phyloP scores from a whole-genome alignment of 108 stramenopile genomes.

The Fragilariopsis cylindrus region DNA sequence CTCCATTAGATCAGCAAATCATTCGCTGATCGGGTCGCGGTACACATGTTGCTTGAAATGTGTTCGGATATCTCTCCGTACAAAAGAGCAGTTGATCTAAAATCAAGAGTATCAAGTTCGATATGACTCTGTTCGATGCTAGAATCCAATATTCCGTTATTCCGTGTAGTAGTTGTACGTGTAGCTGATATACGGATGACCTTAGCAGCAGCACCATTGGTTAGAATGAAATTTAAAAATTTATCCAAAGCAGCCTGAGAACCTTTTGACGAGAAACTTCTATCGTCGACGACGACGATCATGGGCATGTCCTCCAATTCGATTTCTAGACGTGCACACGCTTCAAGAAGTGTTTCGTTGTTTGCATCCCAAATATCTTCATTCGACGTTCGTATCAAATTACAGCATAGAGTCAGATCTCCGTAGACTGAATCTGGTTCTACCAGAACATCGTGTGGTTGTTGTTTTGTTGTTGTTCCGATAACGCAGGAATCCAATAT shows the following conservation, averaged over 20 bases:
- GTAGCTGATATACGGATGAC: constrained; percentile 13
- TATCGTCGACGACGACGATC: constrained; percentile 26
- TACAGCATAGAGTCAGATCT: constrained; percentile 24
- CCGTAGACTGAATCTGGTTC: constrained; percentile 31
- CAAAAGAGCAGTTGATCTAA: constrained; percentile 24
- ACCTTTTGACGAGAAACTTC: constrained; percentile 2
- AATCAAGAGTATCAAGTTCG: constrained; percentile 30
- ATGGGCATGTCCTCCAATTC: constrained; percentile 25
- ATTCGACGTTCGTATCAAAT: constrained; percentile 16
- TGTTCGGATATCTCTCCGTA: constrained; percentile 25
- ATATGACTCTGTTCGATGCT: background rate
- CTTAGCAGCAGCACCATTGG: constrained; percentile 6
- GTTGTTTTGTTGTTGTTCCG: too few species aligned
- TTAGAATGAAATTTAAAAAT: constrained; percentile 24
- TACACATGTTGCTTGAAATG: constrained; percentile 25
- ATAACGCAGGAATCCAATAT: constrained; percentile 32
- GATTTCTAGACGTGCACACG: constrained; percentile 23
- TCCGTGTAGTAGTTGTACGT: background rate
- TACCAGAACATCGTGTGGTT: constrained; percentile 8
- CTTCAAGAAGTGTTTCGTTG: constrained; percentile 20
- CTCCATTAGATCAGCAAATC: constrained; percentile 39
- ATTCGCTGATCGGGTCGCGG: constrained; percentile 20
- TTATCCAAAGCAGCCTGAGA: constrained; percentile 19
- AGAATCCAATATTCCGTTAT: background rate
- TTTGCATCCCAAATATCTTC: constrained; percentile 22